Conservation (phyloP, 2,329 filamentous ascomycete genomes). For the Dactylellina parvicollis region DNA sequence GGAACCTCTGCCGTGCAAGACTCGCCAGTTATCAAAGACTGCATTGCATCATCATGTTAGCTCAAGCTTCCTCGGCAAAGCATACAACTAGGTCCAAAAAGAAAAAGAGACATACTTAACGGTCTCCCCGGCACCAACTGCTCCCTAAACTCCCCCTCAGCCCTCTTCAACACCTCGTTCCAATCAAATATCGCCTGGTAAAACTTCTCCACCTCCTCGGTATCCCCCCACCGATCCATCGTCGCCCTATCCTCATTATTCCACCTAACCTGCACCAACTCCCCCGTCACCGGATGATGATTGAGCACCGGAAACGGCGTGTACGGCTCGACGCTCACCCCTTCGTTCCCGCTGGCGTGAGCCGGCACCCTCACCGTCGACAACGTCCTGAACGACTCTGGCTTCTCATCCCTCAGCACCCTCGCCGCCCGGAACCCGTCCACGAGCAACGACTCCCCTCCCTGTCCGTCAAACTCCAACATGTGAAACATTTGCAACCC, state of each 20-base stretch:
- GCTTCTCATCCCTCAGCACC: constrained; percentile 68
- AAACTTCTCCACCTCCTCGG: constrained; percentile 71
- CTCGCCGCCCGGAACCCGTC: constrained; percentile 82
- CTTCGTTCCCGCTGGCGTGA: constrained; percentile 88
- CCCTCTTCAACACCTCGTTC: constrained; percentile 73
- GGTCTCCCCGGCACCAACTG: constrained; percentile 81
- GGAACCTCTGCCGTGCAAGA: constrained; percentile 83
- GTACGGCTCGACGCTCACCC: constrained; percentile 80
- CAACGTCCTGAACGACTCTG: constrained; percentile 69
- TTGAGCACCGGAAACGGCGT: constrained; percentile 77
- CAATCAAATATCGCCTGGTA: constrained; percentile 82
- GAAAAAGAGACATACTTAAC: constrained; percentile 69
- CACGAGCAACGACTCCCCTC: constrained; percentile 82
- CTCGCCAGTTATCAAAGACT: constrained; percentile 97
- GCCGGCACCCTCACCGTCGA: constrained; percentile 71
- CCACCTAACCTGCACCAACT: constrained; percentile 79
- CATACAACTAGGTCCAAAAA: constrained; percentile 38
- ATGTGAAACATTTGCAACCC: constrained; percentile 93
- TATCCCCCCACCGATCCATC: constrained; percentile 67
- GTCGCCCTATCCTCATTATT: constrained; percentile 89
- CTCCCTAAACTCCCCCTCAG: constrained; percentile 77
- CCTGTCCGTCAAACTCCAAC: constrained; percentile 78
- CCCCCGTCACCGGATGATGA: constrained; percentile 63
- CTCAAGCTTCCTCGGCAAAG: constrained; percentile 17
- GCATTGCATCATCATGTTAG: constrained; percentile 10